A percentile compares a stretch with the other conserved stretches of the same genome.
Evolutionary conservation across 2,329 filamentous ascomycete genomes (phyloP).

Genomic region (Xylaria sp.): DNA sequence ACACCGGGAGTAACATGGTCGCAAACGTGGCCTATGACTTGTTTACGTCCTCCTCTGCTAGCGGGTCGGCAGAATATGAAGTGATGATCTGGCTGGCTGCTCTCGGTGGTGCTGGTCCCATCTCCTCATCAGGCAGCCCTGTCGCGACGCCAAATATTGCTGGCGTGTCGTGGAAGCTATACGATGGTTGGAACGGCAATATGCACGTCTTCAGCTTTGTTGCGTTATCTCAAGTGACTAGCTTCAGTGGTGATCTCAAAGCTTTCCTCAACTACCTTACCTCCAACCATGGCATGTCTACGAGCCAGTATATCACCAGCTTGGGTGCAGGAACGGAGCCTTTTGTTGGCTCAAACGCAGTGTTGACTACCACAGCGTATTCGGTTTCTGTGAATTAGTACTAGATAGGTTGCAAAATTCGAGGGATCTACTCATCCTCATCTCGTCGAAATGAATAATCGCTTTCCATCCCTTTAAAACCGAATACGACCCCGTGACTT

Average conservation of each 20-base stretch:
- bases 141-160: conserved; percentile 59
- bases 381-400: conserved; percentile 24
- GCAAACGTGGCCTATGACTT: conserved; percentile 66
- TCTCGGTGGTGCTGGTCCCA: conserved; percentile 38
- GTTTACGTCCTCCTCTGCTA: conserved; percentile 55
- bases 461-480: no score
- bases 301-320: conserved; percentile 56
- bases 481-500: no score
- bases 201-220: conserved; percentile 62
- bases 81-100: conserved; percentile 50
- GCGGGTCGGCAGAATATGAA: conserved; percentile 59
- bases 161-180: conserved; percentile 59
- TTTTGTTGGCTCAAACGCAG: conserved; percentile 49
- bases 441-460: no score
- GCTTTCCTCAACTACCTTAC: conserved; percentile 60
- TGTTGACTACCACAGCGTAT: conserved; percentile 45
- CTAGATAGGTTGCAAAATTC: neutral
- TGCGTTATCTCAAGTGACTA: conserved; percentile 46
- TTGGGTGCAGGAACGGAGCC: conserved; percentile 38
- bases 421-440: neutral
- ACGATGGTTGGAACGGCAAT: conserved; percentile 58
- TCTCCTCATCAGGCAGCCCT: conserved; percentile 52
- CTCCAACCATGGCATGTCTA: conserved; percentile 48
- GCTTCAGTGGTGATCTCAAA: conserved; percentile 59
- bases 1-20: conserved; percentile 55